These are phyloP conservation scores for Acer campestre DNA, from an alignment of 345 rosid species.

Conservation along the genomic window DNA sequence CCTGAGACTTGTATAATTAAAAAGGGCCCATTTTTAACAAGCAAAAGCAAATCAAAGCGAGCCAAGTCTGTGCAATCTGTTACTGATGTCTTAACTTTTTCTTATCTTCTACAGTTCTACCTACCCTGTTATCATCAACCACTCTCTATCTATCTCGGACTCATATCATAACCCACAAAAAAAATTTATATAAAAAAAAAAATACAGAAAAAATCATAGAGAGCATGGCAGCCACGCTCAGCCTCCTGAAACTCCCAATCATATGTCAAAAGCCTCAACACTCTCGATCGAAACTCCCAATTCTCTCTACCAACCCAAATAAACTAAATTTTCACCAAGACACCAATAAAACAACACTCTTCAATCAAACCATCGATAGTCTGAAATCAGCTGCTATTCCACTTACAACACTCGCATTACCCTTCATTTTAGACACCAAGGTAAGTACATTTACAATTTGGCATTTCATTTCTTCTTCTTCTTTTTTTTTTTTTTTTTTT, in stretches of 20 bases:
- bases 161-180: neutral
- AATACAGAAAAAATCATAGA: neutral
- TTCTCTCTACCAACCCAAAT: conserved; percentile 22
- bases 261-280: conserved; percentile 27
- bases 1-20: too few species aligned
- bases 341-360: conserved; percentile 19
- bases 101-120: conserved; percentile 12
- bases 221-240: conserved; percentile 75
- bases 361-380: conserved; percentile 28
- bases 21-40: neutral
- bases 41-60: neutral
- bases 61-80: neutral
- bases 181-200: too few species aligned
- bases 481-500: neutral
- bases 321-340: conserved; percentile 17
- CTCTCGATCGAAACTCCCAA: conserved; percentile 15
- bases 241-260: conserved; percentile 49
- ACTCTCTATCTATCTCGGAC: neutral
- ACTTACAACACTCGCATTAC: conserved; percentile 56
- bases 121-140: neutral
- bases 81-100: neutral
- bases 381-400: conserved; percentile 60
- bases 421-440: conserved; percentile 65
- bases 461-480: neutral
- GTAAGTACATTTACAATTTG: conserved; percentile 25